Base-by-base conservation (phyloP, 2,329 filamentous ascomycete species). In the Penicillium sp. region DNA sequence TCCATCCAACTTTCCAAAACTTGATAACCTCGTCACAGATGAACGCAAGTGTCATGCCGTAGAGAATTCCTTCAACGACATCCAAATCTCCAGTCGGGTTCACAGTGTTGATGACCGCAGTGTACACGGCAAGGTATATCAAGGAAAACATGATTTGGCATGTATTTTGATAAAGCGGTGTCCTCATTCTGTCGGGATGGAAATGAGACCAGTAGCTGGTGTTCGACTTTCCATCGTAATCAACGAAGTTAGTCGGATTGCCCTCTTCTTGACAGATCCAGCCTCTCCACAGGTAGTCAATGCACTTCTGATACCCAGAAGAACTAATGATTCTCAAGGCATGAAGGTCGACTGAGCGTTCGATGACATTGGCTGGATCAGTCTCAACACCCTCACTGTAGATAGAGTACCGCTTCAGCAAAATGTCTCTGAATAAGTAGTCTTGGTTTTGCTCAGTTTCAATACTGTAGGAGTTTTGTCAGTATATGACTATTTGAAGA, bases 211-310 rank as follows among this genome's bases (percentile, higher is more conserved):
- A 84, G 73, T 94, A 95, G 42, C 80, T 82, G 1, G 85, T 86
- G 69, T 92, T 89, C 55, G 88, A 90, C 70, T 91, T 91, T 55
- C 90, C 81, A 63, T 87, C 85, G 78, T 95, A 99, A 67, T 92
- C 88, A 50, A 97, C 83, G 69, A 99, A 99, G 48, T 86, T 86
- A n/a, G 87, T 86, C 0, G 93, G 89, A 64, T 97, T 92, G 46
- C 92, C 82, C 64, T 97, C 92, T 62, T 97, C 91, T 71, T 99
- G 94, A n/a, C 96, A 87, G 8, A 97, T 80, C 94, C 94, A 99
- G 21, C 94, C 94, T 57, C 86, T 85, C 94, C 94, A 99, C 8
- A 99, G 85, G 68, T 95, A 91, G 58, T 82, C 85, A 66, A 97
- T 91, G 69, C 93, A 97, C 76, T 95, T 96, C 65, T 97, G 94